Conservation (phyloP, 306 rosid genomes). For the Carpinus viminea region DNA sequence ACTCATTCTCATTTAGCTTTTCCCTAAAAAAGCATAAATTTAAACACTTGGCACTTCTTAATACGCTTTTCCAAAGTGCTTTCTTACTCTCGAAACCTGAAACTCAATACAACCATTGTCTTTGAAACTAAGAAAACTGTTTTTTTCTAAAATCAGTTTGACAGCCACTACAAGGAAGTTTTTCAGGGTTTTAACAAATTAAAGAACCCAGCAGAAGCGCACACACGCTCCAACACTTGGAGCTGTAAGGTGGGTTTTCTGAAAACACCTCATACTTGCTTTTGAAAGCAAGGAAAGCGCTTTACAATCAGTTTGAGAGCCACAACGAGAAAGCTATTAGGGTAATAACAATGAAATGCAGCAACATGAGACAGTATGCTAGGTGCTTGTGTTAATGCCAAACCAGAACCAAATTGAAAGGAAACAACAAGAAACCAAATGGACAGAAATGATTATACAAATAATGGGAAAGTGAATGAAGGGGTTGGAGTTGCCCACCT, state of each 20-base stretch:
- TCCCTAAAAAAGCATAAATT: background rate
- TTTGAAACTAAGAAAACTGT: background rate
- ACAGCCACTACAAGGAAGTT: background rate
- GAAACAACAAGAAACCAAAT: background rate
- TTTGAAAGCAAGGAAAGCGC: background rate
- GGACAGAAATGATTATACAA: background rate
- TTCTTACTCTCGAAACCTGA: background rate
- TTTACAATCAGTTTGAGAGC: background rate
- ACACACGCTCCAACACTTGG: background rate
- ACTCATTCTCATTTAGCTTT: constrained; percentile 25
- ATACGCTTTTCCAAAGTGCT: background rate
- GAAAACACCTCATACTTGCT: background rate
- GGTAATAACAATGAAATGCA: background rate
- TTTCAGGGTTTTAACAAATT: background rate
- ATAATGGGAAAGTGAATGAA: background rate
- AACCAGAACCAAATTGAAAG: background rate
- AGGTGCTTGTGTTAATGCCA: constrained; percentile 17
- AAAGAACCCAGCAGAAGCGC: background rate
- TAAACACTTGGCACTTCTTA: background rate
- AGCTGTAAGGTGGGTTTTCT: background rate
- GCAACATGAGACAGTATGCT: background rate
- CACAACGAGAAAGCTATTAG: no score
- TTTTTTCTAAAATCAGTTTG: background rate
- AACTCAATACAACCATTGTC: background rate
- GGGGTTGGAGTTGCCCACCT: background rate